Percentiles rank a stretch among this genome's conserved stretches.
Conservation (phyloP, 2,329 filamentous ascomycete genomes). For the Scytalidium sp. region DNA sequence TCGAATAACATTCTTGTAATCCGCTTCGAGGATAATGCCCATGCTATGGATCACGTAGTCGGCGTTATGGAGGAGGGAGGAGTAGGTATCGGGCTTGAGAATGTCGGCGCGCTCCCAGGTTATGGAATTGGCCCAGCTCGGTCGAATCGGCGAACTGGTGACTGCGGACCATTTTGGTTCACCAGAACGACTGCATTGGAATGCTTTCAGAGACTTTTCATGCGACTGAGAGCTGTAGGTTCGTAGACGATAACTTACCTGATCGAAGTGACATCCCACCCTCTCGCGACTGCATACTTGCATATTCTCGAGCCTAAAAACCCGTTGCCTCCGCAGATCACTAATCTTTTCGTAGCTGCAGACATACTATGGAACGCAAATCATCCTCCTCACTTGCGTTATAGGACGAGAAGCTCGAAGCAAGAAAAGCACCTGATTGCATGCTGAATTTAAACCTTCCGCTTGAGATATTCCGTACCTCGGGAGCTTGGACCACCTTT, state of each 20-base stretch:
- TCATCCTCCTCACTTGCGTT: background rate
- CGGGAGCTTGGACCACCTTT: background rate
- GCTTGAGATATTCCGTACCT: background rate
- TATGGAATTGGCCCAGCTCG: constrained; percentile 78
- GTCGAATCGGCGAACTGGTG: constrained; percentile 65
- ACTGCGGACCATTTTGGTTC: constrained; percentile 81
- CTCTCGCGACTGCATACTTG: constrained; percentile 78
- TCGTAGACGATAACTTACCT: constrained; percentile 53
- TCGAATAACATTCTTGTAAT: constrained; percentile 90
- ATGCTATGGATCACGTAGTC: constrained; percentile 90
- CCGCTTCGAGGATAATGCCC: constrained; percentile 93
- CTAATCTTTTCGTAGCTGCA: constrained; percentile 63
- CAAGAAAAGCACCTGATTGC: background rate
- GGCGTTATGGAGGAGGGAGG: constrained; percentile 69
- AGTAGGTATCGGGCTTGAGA: constrained; percentile 77
- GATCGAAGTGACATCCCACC: constrained; percentile 90
- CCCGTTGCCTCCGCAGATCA: constrained; percentile 91
- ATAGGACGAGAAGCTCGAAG: background rate
- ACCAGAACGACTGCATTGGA: constrained; percentile 71
- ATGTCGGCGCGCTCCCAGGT: constrained; percentile 88
- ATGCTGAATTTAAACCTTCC: background rate
- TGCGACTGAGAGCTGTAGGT: background rate
- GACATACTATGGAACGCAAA: constrained; percentile 7
- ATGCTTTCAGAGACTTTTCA: background rate
- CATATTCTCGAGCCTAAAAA: constrained; percentile 90